Evolutionary conservation across 495 filamentous ascomycete genomes (phyloP).

Genomic region (Hypomontagnella submonticulosa): DNA sequence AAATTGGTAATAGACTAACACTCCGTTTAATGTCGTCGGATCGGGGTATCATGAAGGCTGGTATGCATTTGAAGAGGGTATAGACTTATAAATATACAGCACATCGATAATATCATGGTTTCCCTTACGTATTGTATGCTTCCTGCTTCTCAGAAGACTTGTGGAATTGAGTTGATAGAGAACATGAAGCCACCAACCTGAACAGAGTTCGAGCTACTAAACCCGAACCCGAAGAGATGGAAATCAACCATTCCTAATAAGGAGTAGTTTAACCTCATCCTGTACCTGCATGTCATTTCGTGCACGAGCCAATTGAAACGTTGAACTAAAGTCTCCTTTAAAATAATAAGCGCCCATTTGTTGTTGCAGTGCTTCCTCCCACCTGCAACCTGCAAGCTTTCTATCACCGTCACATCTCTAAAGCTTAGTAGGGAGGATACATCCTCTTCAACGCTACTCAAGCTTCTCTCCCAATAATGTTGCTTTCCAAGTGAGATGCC

Average conservation of each 20-base stretch:
- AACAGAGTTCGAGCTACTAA: background rate
- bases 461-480: constrained; percentile 6
- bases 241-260: background rate
- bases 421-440: background rate
- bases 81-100: constrained; percentile 12
- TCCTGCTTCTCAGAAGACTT: background rate
- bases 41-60: constrained; percentile 14
- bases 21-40: constrained; percentile 6
- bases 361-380: constrained; percentile 12
- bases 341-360: constrained; percentile 26
- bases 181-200: too few species aligned
- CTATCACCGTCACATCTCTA: constrained; percentile 35
- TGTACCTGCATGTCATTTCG: too few species aligned
- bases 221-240: background rate
- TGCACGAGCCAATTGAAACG: too few species aligned
- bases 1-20: constrained; percentile 14
- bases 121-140: background rate
- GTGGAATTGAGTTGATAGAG: too few species aligned
- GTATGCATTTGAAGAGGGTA: constrained; percentile 1
- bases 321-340: too few species aligned
- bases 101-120: constrained; percentile 26
- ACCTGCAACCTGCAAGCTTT: constrained; percentile 30
- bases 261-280: too few species aligned
- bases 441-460: constrained; percentile 6
- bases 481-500: background rate